Evolutionary conservation across 2,329 filamentous ascomycete genomes (phyloP).

Genomic region (Calonectria fujianensis): DNA sequence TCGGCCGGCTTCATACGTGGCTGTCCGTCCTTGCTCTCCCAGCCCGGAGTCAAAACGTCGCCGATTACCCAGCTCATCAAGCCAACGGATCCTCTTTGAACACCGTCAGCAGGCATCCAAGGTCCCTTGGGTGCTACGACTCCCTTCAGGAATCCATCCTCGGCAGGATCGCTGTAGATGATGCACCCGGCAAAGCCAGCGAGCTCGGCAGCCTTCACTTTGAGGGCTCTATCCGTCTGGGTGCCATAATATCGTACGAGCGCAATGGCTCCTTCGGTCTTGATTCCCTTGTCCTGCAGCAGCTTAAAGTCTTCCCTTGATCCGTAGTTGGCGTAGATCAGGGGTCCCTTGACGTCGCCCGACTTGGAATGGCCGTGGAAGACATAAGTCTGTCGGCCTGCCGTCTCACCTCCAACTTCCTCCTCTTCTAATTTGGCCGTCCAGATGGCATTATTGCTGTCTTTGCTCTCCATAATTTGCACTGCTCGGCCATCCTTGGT

Average conservation of each 20-base stretch:
- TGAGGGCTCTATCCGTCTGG: conserved; percentile 83
- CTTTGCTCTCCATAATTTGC: conserved; percentile 83
- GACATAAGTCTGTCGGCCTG: conserved; percentile 81
- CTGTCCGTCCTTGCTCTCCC: conserved; percentile 80
- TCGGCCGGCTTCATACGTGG: conserved; percentile 82
- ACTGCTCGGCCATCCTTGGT: conserved; percentile 84
- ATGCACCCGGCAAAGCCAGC: conserved; percentile 91
- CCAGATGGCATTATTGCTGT: conserved; percentile 77
- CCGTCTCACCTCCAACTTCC: conserved; percentile 75
- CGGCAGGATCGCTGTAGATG: conserved; percentile 92
- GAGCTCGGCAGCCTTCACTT: conserved; percentile 92
- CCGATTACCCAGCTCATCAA: conserved; percentile 89
- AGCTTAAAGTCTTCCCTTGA: conserved; percentile 87
- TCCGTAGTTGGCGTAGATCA: conserved; percentile 96
- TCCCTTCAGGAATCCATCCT: conserved; percentile 87
- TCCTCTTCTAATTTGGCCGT: conserved; percentile 90
- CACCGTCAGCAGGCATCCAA: conserved; percentile 87
- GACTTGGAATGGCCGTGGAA: conserved; percentile 94
- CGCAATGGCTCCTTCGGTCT: conserved; percentile 86
- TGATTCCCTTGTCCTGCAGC: conserved; percentile 82
- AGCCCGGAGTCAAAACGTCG: conserved; percentile 94
- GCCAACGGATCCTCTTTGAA: conserved; percentile 88
- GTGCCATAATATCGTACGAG: conserved; percentile 88
- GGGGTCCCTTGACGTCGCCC: conserved; percentile 88
- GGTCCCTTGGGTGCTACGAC: conserved; percentile 84